Base-by-base conservation (phyloP, 75 land plant species). In the Pinus albicaulis region DNA sequence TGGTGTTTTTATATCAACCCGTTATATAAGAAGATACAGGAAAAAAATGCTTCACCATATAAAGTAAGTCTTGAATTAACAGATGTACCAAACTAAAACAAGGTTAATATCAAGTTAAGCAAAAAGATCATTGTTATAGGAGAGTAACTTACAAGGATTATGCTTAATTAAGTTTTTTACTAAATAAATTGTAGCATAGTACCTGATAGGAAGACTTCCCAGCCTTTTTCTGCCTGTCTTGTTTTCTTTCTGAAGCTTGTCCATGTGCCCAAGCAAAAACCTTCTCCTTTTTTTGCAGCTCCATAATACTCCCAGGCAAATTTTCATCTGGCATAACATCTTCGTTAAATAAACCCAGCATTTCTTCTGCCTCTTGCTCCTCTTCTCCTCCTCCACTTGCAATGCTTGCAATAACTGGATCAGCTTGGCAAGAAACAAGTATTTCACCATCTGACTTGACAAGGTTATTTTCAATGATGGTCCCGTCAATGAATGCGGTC, bases 261-360 rank as follows among this genome's bases (percentile, higher is more conserved):
- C 59, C 76, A 71, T 74, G 71, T 20, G 31, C 79, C 74, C 83
- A 61, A 48, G 84, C 77, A 77, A 71, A 75, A 66, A 80, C 53
- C 71, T 85, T 87, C 34, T 87, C 93, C 77, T 80, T 86, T 75
- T 85, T 89, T 66, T 87, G 89, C 63, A 88, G 69, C 59, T 84
- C 80, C 74, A 86, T 41, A 55, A 91, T 55, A 56, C 83, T 91
- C 48, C 80, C 64, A 25, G 87, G 86, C 59, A 89, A 57, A 57
- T 7, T 79, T 60, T 76, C 82, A 74, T 38, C 61, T 53, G 77
- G 25, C 76, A 81, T 57, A 55, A 48, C 60, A 41, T 94, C 99
- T 76, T 96, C 99, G 65, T 77, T 64, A 70, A 94, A 96, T 70
- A 96, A 80, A 65, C 78, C 77, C 52, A 84, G 79, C 60, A 96